A percentile compares a stretch with the other conserved stretches of the same genome.
These are phyloP conservation scores for Fraxinus americana DNA, from an alignment of 257 asterid genomes.

Conservation along the genomic window DNA sequence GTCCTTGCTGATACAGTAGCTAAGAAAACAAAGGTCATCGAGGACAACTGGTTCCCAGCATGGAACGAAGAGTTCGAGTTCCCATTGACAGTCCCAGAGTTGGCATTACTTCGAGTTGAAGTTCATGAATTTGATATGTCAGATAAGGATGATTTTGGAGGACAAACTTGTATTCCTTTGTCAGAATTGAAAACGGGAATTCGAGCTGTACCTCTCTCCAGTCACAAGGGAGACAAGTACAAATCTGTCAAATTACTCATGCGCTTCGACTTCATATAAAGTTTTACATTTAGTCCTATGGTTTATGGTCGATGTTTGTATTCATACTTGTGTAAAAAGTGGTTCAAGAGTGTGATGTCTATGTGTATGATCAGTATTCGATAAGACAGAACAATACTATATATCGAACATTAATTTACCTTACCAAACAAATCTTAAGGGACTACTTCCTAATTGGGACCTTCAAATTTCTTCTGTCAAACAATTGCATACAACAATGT, in stretches of 20 bases:
- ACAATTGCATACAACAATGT: background rate
- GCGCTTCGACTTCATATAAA: slow-evolving; percentile 52
- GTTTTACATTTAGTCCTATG: background rate
- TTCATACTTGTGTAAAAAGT: background rate
- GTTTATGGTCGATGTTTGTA: background rate
- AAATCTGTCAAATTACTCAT: slow-evolving; percentile 62
- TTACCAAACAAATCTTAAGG: background rate
- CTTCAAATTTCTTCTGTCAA: background rate
- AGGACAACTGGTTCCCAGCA: slow-evolving; percentile 76
- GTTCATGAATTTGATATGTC: slow-evolving; percentile 78
- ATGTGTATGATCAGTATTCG: background rate
- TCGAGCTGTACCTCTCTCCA: slow-evolving; percentile 61
- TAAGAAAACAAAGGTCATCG: slow-evolving; percentile 51
- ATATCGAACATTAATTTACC: background rate
- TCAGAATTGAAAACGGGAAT: slow-evolving; percentile 72
- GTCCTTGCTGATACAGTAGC: slow-evolving; percentile 56
- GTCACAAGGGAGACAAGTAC: slow-evolving; percentile 69
- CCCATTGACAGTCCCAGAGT: slow-evolving; percentile 59
- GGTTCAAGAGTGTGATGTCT: background rate
- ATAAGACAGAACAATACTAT: background rate
- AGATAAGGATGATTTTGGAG: slow-evolving; percentile 83
- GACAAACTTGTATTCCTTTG: slow-evolving; percentile 84
- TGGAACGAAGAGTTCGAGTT: slow-evolving; percentile 79
- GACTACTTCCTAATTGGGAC: background rate
- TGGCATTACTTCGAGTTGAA: slow-evolving; percentile 76